Evolutionary conservation across 768 basidiomycete genomes (phyloP).

Genomic region (Atractiella rhizophila): DNA sequence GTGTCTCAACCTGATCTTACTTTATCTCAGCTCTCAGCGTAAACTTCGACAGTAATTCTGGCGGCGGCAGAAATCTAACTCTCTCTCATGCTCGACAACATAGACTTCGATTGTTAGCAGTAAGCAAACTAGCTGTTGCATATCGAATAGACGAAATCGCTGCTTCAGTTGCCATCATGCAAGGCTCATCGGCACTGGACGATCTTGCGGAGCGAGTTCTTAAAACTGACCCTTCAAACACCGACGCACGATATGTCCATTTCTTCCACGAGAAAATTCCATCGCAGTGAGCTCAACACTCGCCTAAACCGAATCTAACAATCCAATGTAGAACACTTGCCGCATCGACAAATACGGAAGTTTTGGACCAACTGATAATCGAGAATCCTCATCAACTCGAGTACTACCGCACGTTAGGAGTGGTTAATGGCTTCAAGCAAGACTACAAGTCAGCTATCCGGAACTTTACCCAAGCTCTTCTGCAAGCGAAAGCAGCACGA

Average conservation of each 20-base stretch:
- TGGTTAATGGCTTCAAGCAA: constrained; percentile 68
- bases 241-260: constrained; percentile 64
- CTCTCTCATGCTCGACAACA: constrained; percentile 73
- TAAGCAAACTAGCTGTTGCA: constrained; percentile 62
- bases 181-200: constrained; percentile 73
- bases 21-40: constrained; percentile 18
- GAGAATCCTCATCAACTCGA: constrained; percentile 50
- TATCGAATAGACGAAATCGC: constrained; percentile 76
- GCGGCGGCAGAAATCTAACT: constrained; percentile 42
- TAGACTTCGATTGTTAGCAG: constrained; percentile 49
- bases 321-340: constrained; percentile 53
- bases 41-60: constrained; percentile 12
- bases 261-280: constrained; percentile 92
- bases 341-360: constrained; percentile 50
- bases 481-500: constrained; percentile 45
- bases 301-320: neutral
- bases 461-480: constrained; percentile 57
- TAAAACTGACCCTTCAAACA: constrained; percentile 45
- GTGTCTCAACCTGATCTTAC: constrained; percentile 38
- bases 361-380: constrained; percentile 54
- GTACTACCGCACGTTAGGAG: constrained; percentile 67
- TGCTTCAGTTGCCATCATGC: constrained; percentile 83
- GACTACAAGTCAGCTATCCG: constrained; percentile 47
- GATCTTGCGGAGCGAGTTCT: constrained; percentile 73
- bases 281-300: constrained; percentile 36